Conservation (phyloP, 2,329 filamentous ascomycete species). For the Sarocladiaceae sp. region DNA sequence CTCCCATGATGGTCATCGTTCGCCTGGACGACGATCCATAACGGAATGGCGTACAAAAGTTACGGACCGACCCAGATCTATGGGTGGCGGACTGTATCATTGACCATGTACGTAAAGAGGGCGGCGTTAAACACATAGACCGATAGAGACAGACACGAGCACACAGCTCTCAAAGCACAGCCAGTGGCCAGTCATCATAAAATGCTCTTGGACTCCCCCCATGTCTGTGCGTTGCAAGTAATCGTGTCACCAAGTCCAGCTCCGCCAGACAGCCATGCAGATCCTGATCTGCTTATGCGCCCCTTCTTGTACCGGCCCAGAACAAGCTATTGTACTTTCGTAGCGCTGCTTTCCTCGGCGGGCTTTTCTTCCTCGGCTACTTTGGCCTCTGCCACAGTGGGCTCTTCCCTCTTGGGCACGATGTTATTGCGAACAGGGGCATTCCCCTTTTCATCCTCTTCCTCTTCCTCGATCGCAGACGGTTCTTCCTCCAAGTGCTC, state of each 20-base stretch:
- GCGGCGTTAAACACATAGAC: no score
- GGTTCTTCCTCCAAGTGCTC: constrained; percentile 48
- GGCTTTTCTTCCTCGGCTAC: neutral
- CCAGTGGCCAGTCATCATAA: neutral
- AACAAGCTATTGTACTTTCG: constrained; percentile 2
- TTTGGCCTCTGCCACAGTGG: neutral
- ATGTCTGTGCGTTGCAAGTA: constrained; percentile 3
- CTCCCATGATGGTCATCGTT: no score
- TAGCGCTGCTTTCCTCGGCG: neutral
- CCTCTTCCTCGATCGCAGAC: constrained; percentile 25
- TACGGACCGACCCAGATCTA: no score
- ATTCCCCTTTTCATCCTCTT: constrained; percentile 1
- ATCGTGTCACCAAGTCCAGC: constrained; percentile 7
- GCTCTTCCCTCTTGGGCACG: constrained; percentile 4
- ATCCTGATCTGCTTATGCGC: no score
- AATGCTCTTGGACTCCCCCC: neutral
- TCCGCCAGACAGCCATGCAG: no score
- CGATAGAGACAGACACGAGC: no score
- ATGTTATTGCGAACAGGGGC: constrained; percentile 4
- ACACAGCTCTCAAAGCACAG: no score
- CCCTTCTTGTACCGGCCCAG: neutral
- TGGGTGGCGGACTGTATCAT: no score
- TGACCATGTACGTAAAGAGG: no score
- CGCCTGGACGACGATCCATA: no score
- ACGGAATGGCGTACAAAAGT: no score